Evolutionary conservation across 2,329 filamentous ascomycete genomes (phyloP), one percentile per base, ranked within the genome.

Genomic region (Sphaceloma murrayae): DNA sequence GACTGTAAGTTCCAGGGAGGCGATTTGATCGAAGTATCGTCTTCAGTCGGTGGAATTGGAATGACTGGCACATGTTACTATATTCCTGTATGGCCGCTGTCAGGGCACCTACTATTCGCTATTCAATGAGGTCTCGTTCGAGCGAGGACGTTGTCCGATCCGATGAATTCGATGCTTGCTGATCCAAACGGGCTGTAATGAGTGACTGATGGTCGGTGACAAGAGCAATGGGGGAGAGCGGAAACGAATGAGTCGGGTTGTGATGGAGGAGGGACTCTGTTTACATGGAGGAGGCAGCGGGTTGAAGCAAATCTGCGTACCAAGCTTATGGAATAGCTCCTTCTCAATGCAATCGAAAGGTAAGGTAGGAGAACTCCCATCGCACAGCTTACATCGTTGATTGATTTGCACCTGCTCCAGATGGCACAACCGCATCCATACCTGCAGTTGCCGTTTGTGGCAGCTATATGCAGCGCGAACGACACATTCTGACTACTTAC

Each of bases 191-290:
- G 14, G 36, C 24, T 40, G 22, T 32, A 45, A 45, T 29, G 42
- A 45, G 42, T 45, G 42, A 45, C 42, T 22, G 42, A 44, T 45
- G 42, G 42, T 45, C 42, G 31, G 31, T 16, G 19, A 22, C 21
- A 32, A 27, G 31, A 45, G 42, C 42, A 45, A 45, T 45, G 42
- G 22, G 32, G 30, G 21, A 18, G 10, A 18, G 29, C 8, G 31
- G 18, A 29, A 36, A 45, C 42, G 42, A 45, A 45, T 45, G 42
- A 26, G 21, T 8, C 11, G 7, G 36, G 19, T 27, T 30, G 36
- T 27, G 24, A 29, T 30, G 36, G 16, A 22, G 22, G 22, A 22
- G 13, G 22, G 14, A 16, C 11, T 14, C 14, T 26, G 22, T 10
- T 13, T 9, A 17, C 10, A 30, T 4, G 19, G 13, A 17, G 2